Evolutionary conservation across 1,139 yeast species (phyloP).

Genomic region (Nadsonia starkeyi-henricii): DNA sequence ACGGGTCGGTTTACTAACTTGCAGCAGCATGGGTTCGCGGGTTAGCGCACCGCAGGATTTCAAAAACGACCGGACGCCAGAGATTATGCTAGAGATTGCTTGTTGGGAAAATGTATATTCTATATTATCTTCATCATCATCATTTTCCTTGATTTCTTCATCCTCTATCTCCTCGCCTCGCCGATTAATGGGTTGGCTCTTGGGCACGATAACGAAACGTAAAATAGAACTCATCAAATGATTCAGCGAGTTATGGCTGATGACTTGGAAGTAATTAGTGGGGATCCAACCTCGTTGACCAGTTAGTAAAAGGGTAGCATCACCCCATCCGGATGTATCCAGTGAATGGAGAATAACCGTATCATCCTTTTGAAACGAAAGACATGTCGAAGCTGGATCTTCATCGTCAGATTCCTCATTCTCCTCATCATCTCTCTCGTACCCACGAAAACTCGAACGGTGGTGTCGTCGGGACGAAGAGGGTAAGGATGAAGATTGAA

Average conservation of each 20-base stretch:
- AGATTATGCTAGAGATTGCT: constrained; percentile 49
- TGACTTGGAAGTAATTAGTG: constrained; percentile 59
- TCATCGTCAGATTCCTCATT: constrained; percentile 13
- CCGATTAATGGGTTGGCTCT: constrained; percentile 12
- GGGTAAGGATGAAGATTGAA: neutral
- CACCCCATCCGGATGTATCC: constrained; percentile 97
- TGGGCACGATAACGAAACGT: constrained; percentile 56
- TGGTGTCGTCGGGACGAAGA: too few species aligned
- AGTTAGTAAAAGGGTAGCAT: constrained; percentile 63
- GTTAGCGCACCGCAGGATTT: constrained; percentile 77
- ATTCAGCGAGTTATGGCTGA: constrained; percentile 37
- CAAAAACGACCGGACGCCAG: constrained; percentile 67
- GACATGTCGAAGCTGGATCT: constrained; percentile 62
- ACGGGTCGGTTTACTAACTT: constrained; percentile 52
- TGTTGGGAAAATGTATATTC: constrained; percentile 24
- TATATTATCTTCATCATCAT: constrained; percentile 3
- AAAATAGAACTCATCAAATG: constrained; percentile 62
- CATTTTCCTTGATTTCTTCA: constrained; percentile 1
- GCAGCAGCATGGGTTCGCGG: constrained; percentile 66
- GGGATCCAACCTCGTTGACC: constrained; percentile 94
- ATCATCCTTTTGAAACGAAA: constrained; percentile 69
- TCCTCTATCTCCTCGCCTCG: neutral
- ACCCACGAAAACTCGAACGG: too few species aligned
- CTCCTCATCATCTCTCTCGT: constrained; percentile 1
- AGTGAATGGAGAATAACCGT: constrained; percentile 77